These are phyloP conservation scores for Datura wrightii DNA, from an alignment of 257 asterid species.

Conservation along the genomic window DNA sequence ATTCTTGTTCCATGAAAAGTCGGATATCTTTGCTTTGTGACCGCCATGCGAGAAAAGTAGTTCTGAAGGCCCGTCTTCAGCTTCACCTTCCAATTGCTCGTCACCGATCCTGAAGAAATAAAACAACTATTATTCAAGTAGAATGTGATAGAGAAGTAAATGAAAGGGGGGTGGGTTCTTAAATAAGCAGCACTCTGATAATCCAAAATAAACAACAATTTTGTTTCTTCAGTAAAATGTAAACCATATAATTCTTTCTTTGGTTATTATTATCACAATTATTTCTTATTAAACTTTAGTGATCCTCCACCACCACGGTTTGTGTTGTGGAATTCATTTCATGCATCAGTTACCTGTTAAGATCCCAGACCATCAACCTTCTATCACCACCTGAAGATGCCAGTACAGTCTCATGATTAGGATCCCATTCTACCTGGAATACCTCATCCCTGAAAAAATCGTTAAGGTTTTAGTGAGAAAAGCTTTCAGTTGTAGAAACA, in stretches of 20 bases:
- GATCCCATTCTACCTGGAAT: conserved; percentile 99
- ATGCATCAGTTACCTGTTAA: conserved; percentile 63
- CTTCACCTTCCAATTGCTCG: conserved; percentile 98
- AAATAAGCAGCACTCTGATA: background rate
- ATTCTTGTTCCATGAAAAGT: conserved; percentile 91
- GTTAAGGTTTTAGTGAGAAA: conserved; percentile 9
- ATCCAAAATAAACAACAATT: background rate
- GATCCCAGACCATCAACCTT: conserved; percentile 97
- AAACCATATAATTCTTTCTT: background rate
- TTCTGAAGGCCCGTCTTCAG: conserved; percentile 97
- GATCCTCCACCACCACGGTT: background rate
- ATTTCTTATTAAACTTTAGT: background rate
- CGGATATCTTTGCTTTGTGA: conserved; percentile 89
- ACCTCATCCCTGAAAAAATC: conserved; percentile 75
- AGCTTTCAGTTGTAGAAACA: background rate
- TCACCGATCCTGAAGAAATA: conserved; percentile 76
- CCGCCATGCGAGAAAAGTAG: conserved; percentile 97
- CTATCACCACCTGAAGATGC: conserved; percentile 95
- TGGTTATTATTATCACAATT: background rate
- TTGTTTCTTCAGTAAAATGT: background rate
- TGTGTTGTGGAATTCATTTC: background rate
- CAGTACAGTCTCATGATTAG: conserved; percentile 89
- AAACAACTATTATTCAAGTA: background rate
- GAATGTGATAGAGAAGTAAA: background rate
- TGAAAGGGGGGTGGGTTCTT: background rate